Conservation (phyloP, 768 basidiomycete genomes). For the Pleurotus citrinopileatus region DNA sequence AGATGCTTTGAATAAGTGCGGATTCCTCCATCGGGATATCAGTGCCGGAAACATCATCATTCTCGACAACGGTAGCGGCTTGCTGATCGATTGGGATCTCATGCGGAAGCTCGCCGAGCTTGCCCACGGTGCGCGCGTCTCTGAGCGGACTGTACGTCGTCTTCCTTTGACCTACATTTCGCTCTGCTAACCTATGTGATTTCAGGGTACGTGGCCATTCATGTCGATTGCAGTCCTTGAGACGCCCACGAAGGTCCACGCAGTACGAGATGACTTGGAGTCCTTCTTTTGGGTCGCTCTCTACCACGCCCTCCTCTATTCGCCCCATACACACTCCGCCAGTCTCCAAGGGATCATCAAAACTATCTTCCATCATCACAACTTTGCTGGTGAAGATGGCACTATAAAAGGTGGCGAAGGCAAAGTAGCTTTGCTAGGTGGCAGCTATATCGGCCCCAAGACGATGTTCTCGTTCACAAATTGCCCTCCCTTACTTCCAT, state of each 20-base stretch:
- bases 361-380: no score
- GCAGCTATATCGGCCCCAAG: no score
- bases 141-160: constrained; percentile 3
- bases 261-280: constrained; percentile 14
- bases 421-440: no score
- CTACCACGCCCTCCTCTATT: constrained; percentile 14
- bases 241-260: constrained; percentile 5
- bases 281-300: constrained; percentile 19
- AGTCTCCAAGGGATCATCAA: not conserved
- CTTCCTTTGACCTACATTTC: not conserved
- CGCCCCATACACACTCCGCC: constrained; percentile 4
- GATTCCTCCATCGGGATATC: constrained; percentile 10
- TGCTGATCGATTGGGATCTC: constrained; percentile 8
- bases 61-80: not conserved
- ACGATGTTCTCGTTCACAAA: no score
- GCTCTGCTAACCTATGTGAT: not conserved
- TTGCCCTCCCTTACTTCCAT: no score
- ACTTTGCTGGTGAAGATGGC: no score
- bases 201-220: constrained; percentile 18
- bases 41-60: constrained; percentile 10
- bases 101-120: not conserved
- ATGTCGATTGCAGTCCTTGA: constrained; percentile 11
- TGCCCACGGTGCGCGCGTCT: not conserved
- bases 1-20: not conserved
- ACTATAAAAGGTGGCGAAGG: no score